Conservation (phyloP, 1,284 basidiomycete genomes). For the Bondarzewia mesenterica region DNA sequence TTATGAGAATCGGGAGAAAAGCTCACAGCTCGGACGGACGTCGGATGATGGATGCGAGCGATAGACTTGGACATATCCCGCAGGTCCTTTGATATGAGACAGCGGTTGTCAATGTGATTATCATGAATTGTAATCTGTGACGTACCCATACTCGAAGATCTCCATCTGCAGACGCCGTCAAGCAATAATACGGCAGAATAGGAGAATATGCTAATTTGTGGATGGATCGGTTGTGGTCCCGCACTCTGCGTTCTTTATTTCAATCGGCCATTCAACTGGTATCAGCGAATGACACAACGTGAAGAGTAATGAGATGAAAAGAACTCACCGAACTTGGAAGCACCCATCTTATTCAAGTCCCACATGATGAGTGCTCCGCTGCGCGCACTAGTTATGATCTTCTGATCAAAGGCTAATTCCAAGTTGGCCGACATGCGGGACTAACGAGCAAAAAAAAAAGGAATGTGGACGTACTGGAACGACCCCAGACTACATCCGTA, state of each 20-base stretch:
- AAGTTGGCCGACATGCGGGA: background rate
- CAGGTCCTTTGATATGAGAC: slow-evolving; percentile 48
- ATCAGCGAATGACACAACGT: slow-evolving; percentile 6
- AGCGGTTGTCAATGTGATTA: slow-evolving; percentile 3
- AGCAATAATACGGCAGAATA: slow-evolving; percentile 58
- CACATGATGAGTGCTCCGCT: slow-evolving; percentile 84
- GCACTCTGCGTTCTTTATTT: slow-evolving; percentile 70
- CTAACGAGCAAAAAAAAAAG: background rate
- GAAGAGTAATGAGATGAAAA: background rate
- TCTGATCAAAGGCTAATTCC: slow-evolving; percentile 58
- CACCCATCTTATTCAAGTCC: slow-evolving; percentile 66
- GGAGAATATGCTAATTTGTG: slow-evolving; percentile 62
- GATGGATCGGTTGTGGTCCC: slow-evolving; percentile 72
- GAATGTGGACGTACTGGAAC: slow-evolving; percentile 47
- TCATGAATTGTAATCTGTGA: background rate
- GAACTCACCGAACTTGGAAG: slow-evolving; percentile 60
- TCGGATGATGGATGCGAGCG: slow-evolving; percentile 68
- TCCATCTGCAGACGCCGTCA: slow-evolving; percentile 80
- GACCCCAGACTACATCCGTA: slow-evolving; percentile 79
- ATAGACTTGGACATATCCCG: slow-evolving; percentile 62
- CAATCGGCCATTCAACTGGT: slow-evolving; percentile 5
- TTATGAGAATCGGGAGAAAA: slow-evolving; percentile 63
- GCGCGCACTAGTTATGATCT: slow-evolving; percentile 75
- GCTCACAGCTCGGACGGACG: slow-evolving; percentile 61
- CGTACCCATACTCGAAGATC: slow-evolving; percentile 77